Conservation (phyloP, 768 basidiomycete genomes). For the Boletus rubescentipes region DNA sequence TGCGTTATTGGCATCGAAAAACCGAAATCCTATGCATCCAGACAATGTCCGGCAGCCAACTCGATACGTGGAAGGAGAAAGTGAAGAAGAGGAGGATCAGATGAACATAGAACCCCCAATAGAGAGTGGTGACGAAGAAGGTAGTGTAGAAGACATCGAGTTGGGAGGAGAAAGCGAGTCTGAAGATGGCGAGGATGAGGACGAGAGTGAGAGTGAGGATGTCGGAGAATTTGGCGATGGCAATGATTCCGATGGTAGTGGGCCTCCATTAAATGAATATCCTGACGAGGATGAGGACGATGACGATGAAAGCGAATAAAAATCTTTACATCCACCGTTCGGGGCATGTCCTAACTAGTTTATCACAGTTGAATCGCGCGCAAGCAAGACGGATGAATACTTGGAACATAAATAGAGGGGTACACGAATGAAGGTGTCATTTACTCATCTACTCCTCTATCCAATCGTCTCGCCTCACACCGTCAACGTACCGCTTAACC, state of each 20-base stretch:
- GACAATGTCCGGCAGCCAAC: constrained; percentile 41
- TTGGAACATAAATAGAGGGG: constrained; percentile 1
- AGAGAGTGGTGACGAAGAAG: constrained; percentile 65
- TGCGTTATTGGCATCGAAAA: constrained; percentile 47
- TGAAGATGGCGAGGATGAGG: constrained; percentile 45
- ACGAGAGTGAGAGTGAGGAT: constrained; percentile 44
- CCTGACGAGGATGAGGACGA: constrained; percentile 61
- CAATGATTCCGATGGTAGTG: constrained; percentile 42
- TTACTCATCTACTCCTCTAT: constrained; percentile 51
- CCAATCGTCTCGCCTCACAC: constrained; percentile 67
- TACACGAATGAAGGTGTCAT: not conserved
- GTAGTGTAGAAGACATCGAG: constrained; percentile 78
- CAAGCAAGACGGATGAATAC: constrained; percentile 2
- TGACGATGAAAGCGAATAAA: constrained; percentile 51
- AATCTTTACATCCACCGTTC: not conserved
- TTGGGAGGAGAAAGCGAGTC: constrained; percentile 64
- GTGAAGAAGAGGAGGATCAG: constrained; percentile 62
- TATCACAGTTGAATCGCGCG: not conserved
- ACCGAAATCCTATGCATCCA: constrained; percentile 35
- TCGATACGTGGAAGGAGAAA: constrained; percentile 79
- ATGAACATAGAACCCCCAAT: constrained; percentile 59
- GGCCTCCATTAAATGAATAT: constrained; percentile 44
- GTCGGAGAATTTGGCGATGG: constrained; percentile 41
- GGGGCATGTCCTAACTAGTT: not conserved
- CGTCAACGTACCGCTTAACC: constrained; percentile 62